phyloP scores from a whole-genome alignment of 140 eudicot species.

The Stevia rebaudiana region DNA sequence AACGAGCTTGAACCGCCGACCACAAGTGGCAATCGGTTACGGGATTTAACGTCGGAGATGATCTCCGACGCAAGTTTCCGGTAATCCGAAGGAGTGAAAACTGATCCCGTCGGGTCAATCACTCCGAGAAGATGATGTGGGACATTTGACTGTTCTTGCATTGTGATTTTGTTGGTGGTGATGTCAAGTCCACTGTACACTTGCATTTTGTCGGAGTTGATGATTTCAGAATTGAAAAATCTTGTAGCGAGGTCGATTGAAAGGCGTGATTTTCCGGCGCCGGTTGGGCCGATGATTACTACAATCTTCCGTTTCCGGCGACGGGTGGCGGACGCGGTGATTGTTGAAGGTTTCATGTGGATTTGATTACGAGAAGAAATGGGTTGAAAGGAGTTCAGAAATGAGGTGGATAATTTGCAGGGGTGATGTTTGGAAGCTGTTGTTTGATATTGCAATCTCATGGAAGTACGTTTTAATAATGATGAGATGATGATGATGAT shows the following conservation, averaged over 20 bases:
- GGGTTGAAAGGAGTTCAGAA: conserved; percentile 10
- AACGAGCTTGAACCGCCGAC: conserved; percentile 91
- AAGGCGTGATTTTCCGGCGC: conserved; percentile 78
- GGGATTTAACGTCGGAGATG: conserved; percentile 33
- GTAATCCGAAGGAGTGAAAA: conserved; percentile 45
- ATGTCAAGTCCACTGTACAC: conserved; percentile 57
- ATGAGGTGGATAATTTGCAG: conserved; percentile 12
- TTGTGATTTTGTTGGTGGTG: conserved; percentile 77
- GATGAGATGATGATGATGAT: conserved; percentile 6
- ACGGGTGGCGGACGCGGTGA: conserved; percentile 11
- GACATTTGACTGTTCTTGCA: conserved; percentile 44
- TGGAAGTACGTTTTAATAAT: conserved; percentile 16
- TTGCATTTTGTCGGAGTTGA: conserved; percentile 89
- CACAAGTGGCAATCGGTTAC: conserved; percentile 41
- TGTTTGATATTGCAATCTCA: conserved; percentile 24
- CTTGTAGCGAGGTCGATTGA: conserved; percentile 61
- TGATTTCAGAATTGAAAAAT: conserved; percentile 43
- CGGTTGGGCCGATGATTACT: conserved; percentile 77
- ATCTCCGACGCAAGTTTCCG: conserved; percentile 35
- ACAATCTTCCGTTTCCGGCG: conserved; percentile 36
- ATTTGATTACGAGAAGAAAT: neutral
- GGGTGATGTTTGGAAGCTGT: conserved; percentile 19
- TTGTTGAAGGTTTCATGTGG: conserved; percentile 24
- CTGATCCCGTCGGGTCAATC: conserved; percentile 37
- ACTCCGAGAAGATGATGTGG: conserved; percentile 79